phyloP scores from a whole-genome alignment of 495 filamentous ascomycete species.

The Lophium mytilinum region DNA sequence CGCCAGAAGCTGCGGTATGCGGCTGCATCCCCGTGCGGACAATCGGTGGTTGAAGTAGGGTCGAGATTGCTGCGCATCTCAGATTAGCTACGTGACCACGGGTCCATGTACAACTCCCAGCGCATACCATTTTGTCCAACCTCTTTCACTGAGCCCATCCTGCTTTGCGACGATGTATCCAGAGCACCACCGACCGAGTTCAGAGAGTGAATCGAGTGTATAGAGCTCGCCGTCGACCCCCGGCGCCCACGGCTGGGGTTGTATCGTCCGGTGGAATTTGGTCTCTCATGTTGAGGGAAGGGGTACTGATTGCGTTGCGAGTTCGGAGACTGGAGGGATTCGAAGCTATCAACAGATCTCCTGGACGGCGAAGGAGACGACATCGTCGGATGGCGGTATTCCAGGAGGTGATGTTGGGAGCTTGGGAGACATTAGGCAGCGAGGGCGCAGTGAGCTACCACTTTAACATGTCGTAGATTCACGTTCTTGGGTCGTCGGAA shows the following conservation, averaged over 20 bases:
- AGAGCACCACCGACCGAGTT: slow-evolving; percentile 48
- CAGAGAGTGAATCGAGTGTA: slow-evolving; percentile 41
- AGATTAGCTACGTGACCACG: not conserved
- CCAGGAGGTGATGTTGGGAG: slow-evolving; percentile 10
- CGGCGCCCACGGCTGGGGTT: slow-evolving; percentile 62
- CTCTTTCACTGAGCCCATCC: slow-evolving; percentile 59
- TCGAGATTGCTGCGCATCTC: slow-evolving; percentile 67
- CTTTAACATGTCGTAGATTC: not conserved
- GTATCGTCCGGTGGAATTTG: slow-evolving; percentile 34
- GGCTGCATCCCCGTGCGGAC: slow-evolving; percentile 77
- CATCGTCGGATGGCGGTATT: slow-evolving; percentile 22
- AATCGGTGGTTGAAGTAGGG: slow-evolving; percentile 82
- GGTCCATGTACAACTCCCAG: not conserved
- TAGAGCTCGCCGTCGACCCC: slow-evolving; percentile 81
- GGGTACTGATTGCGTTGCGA: slow-evolving; percentile 28
- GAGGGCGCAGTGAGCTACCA: not conserved
- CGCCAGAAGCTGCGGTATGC: slow-evolving; percentile 56
- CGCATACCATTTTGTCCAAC: slow-evolving; percentile 67
- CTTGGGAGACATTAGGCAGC: slow-evolving; percentile 16
- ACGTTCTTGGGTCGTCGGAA: too few species aligned
- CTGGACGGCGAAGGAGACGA: slow-evolving; percentile 26
- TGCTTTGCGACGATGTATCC: slow-evolving; percentile 50
- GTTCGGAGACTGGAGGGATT: slow-evolving; percentile 25
- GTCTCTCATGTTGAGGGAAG: slow-evolving; percentile 33
- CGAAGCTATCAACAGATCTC: slow-evolving; percentile 26